Evolutionary conservation across 2,329 filamentous ascomycete genomes (phyloP), one percentile per base, ranked within the genome.

Genomic region (Plenodomus biglobosus): DNA sequence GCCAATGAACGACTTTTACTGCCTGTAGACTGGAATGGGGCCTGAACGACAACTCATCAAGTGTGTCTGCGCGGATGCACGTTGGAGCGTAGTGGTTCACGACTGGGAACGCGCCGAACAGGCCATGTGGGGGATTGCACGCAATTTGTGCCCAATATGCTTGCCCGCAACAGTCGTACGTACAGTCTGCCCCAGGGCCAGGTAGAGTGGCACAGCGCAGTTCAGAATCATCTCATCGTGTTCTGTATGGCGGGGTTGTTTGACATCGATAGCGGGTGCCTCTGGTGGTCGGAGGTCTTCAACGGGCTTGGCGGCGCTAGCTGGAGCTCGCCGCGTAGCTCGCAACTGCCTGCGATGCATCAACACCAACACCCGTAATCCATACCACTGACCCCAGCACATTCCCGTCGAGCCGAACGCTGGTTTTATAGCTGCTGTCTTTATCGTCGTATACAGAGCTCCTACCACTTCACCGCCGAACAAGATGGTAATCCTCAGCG

Each of bases 31-130:
- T 61, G 50, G 61, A 45, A 48, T 61, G 61, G 62, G 57, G 55
- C 60, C 47, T 62, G 53, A 49, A 60, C 63, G 68, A 69, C 68
- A 71, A 68, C 67, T 69, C 68, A 71, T 70, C 68, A 69, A 61
- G 48, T 50, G 43, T 63, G 64, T 61, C 61, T 55, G 55, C 58
- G 61, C 60, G 55, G 58, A 61, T 56, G 58, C 59, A 57, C 59
- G 49, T 50, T 41, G 46, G 48, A 51, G 51, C 52, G 52, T 46
- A 52, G 48, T 48, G 42, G 46, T 48, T 48, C 52, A 58, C 63
- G 52, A 15, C 65, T 65, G 68, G 62, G 61, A 59, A 58, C 54
- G 59, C 44, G 56, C 40, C 44, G 42, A 54, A 50, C 55, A 47
- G 48, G 48, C 43, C 38, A 58, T 58, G 52, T 54, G 42, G 53